Evolutionary conservation across 345 rosid species (phyloP), one percentile per base, ranked within the genome.

Genomic region (Schrenkiella parvula): DNA sequence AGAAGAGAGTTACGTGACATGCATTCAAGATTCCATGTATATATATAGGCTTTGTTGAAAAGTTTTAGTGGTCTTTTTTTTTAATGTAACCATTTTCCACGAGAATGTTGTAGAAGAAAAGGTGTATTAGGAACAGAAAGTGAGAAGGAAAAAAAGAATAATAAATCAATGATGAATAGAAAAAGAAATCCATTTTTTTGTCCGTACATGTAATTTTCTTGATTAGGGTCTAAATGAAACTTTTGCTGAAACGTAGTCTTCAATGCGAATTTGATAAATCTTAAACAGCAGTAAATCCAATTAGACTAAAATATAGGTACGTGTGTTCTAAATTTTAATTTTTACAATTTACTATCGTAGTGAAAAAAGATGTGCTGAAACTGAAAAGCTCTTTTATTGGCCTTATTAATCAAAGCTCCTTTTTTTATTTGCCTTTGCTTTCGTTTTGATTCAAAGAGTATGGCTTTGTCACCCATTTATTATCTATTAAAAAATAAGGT

Each of bases 1-100:
- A 55, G 75, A 69, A 76, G 60, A 69, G 75, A 70, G 79, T 46
- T 63, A 76, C 75, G 70, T 69, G 66, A 76, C 60, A 76, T 69
- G 43, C 66, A 63, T 69, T 63, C 75, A 69, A 76, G 66, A 76
- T 76, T 76, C 80, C 64, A 76, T 70, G 29, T 38, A 46, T 47
- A 60, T 62, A 64, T 63, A 55, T 61, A 63, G 38, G 66, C 15
- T 62, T 58, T 74, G 38, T 44, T 64, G 22, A 3, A 28, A 21
- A 17, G 14, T 47, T 31, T 52, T 5, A 31, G 11, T 26, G 55
- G 38, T 68, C n/a, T 12, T 8, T 15, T 42, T 66, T 7, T 12
- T 18, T 32, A 53, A 47, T 8, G 9, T 8, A 23, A 67, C 34
- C 59, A 37, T 39, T 41, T 39, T 2, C 2, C 15, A 41, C 19